Evolutionary conservation across 2,329 filamentous ascomycete species (phyloP), one percentile per base, ranked within the genome.

Genomic region (Apiospora marii): DNA sequence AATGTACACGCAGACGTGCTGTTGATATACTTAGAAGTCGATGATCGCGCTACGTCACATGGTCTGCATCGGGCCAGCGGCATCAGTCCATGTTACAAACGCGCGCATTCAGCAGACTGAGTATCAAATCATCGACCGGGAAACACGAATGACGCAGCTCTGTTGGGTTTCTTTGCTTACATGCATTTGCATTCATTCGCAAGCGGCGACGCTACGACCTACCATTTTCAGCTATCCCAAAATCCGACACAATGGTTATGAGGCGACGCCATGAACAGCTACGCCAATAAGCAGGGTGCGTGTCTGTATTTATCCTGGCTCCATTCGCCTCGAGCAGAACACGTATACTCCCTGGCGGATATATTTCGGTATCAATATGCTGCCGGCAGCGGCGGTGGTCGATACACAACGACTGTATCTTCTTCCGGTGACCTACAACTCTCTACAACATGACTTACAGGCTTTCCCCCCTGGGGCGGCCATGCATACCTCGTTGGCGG

Each of bases 201-300:
- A 61, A 61, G 53, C 53, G 16, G 53, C 53, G 16, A 61, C 58
- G 58, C 58, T 64, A 64, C 19, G 58, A 64, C 19, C 13, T 64
- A 37, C 58, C 58, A n/a, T 41, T 41, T 64, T n/a, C 34, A 24
- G 34, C n/a, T 13, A 4, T 41, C 22, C 16, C 30, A n/a, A 6
- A 13, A 41, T n/a, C 30, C 58, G 19, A 64, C 10, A 14, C 58
- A 12, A 14, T 41, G 58, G 58, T 13, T 41, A 7, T 64, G 19
- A 22, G 16, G 30, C 58, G 58, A 41, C 34, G 8, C 10, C 27
- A 61, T 61, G 30, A 22, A 12, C 16, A 37, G 7, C 16, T 6
- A 61, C 30, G 30, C 53, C 34, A 64, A 41, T 64, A 14, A 41
- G 19, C 34, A n/a, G 2, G 10, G 22, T 64, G 34, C 34, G 34